Percentiles rank a stretch among this genome's conserved stretches.
These are phyloP conservation scores for Beauveria scarabaeidicola DNA, from an alignment of 2,329 filamentous ascomycete genomes.

Conservation along the genomic window DNA sequence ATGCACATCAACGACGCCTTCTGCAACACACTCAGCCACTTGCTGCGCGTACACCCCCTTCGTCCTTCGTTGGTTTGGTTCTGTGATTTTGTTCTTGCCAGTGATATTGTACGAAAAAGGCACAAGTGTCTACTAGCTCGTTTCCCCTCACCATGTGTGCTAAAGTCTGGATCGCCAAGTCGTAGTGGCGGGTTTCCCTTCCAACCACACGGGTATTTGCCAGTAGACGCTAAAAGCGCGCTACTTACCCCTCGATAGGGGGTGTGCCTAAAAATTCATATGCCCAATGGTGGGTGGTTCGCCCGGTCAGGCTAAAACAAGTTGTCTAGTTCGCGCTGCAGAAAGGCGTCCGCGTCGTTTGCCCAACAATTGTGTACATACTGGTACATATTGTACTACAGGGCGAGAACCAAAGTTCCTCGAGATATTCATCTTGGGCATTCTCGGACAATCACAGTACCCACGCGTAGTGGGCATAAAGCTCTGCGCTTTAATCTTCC, in stretches of 20 bases:
- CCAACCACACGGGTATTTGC: not conserved
- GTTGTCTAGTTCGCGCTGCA: not conserved
- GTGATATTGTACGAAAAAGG: not conserved
- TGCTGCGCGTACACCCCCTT: not conserved
- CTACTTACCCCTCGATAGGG: not conserved
- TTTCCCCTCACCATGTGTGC: not conserved
- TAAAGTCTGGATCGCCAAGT: not conserved
- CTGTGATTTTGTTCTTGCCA: not conserved
- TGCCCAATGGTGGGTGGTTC: not conserved
- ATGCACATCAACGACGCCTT: not conserved
- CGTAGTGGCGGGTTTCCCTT: not conserved
- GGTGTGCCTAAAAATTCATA: not conserved
- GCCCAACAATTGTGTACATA: conserved; percentile 3
- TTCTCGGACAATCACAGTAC: not conserved
- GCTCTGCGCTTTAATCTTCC: not conserved
- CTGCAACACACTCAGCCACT: not conserved
- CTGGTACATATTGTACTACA: too few relatives aligned
- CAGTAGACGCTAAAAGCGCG: conserved; percentile 1
- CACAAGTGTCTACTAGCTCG: not conserved
- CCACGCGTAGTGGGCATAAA: not conserved
- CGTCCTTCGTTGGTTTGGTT: not conserved
- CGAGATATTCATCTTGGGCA: not conserved
- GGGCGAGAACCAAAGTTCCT: not conserved
- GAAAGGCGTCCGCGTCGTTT: not conserved
- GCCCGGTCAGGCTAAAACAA: not conserved